Base-by-base conservation (phyloP, 2,329 filamentous ascomycete genomes). In the Aulographum hederae region DNA sequence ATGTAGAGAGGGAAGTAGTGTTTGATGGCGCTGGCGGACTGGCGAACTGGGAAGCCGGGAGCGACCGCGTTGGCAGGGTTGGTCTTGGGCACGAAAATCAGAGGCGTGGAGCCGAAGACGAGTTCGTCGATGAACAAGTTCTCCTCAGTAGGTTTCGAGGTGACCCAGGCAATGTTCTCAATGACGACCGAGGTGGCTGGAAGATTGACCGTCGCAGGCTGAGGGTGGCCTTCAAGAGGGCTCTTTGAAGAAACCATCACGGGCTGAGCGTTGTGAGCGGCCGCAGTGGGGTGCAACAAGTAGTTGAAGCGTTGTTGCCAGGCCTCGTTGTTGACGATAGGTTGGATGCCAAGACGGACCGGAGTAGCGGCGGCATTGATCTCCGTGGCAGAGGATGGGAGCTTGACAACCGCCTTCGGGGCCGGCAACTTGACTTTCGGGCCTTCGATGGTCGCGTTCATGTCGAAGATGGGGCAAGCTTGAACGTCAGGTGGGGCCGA, bases 31-130 rank as follows among this genome's bases (percentile, higher is more conserved):
- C n/a, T n/a, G n/a, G n/a, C n/a, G n/a, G n/a, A n/a, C n/a, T n/a
- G n/a, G n/a, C n/a, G n/a, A n/a, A n/a, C n/a, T n/a, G n/a, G n/a
- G n/a, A n/a, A n/a, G n/a, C n/a, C n/a, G n/a, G n/a, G n/a, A n/a
- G n/a, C n/a, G n/a, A n/a, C n/a, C n/a, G n/a, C n/a, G n/a, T n/a
- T n/a, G n/a, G n/a, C n/a, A n/a, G n/a, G n/a, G n/a, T n/a, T n/a
- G n/a, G n/a, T n/a, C n/a, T n/a, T n/a, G n/a, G n/a, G n/a, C n/a
- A n/a, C n/a, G n/a, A n/a, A n/a, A n/a, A n/a, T n/a, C n/a, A n/a
- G n/a, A n/a, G n/a, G n/a, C n/a, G n/a, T 30, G 18, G 32, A 34
- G 12, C 26, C 32, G 20, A 34, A 34, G 14, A 13, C 32, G 15
- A 20, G 32, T 10, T 18, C 18, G 15, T 34, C 32, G 19, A 34